These are phyloP conservation scores for Mycosphaerella sp. DNA, from an alignment of 2,329 filamentous ascomycete genomes.

Conservation along the genomic window DNA sequence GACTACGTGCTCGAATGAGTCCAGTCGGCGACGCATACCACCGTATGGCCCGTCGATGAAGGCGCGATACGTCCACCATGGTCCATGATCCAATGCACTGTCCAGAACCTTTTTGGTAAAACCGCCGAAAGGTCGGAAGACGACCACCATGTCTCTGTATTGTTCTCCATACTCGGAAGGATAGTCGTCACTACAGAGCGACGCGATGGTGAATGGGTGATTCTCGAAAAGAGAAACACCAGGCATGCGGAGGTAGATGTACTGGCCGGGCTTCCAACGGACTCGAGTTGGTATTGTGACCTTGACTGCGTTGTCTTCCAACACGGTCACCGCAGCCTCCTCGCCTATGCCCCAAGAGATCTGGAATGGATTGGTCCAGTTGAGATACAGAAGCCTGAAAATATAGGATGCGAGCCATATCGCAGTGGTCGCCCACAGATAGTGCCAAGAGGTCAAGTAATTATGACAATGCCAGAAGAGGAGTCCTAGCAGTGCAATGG, in stretches of 20 bases:
- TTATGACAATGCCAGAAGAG: constrained; percentile 97
- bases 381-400: constrained; percentile 73
- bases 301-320: constrained; percentile 92
- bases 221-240: constrained; percentile 86
- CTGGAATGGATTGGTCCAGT: constrained; percentile 77
- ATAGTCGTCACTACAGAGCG: constrained; percentile 86
- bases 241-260: constrained; percentile 90
- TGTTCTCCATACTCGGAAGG: constrained; percentile 84
- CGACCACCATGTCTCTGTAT: constrained; percentile 80
- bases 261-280: constrained; percentile 89
- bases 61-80: constrained; percentile 84
- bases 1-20: constrained; percentile 88
- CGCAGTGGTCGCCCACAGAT: constrained; percentile 71
- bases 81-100: constrained; percentile 75
- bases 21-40: constrained; percentile 82
- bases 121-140: constrained; percentile 85
- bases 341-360: constrained; percentile 82
- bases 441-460: constrained; percentile 82
- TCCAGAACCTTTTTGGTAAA: constrained; percentile 84
- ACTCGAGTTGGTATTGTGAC: constrained; percentile 90
- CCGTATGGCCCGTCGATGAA: constrained; percentile 94
- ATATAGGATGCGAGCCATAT: constrained; percentile 74
- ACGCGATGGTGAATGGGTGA: constrained; percentile 92
- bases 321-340: constrained; percentile 79
- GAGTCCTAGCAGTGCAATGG: constrained; percentile 71